Evolutionary conservation across 257 asterid genomes (phyloP), one percentile per base, ranked within the genome.

Genomic region (Misopates orontium): DNA sequence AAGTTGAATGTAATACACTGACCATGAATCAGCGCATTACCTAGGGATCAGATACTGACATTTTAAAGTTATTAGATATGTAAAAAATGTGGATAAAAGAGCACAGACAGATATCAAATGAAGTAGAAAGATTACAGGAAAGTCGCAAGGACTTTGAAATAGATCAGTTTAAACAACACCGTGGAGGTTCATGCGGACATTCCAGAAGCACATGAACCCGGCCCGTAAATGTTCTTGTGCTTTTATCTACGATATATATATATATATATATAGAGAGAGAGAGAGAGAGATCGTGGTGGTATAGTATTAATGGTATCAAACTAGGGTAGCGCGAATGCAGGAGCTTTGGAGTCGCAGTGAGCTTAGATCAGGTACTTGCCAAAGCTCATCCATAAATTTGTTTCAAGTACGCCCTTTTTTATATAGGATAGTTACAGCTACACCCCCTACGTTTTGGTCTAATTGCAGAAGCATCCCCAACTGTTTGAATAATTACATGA

Each of bases 21-120:
- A 4, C 51, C 15, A 16, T 12, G 51, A 45, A 45, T n/a, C 8
- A 5, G 51, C 15, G 42, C 6, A 36, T 36, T 9, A 36, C 42
- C 14, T 21, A 28, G n/a, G 25, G 21, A n/a, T 5, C 64, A 57
- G 10, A 17, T 8, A n/a, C 23, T 32, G 31, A 9, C 3, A 1
- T 17, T n/a, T 56, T 45, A 28, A 45, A 45, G 19, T 45, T 45
- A 7, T 45, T 13, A 45, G 17, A n/a, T 45, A 45, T 10, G 51
- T 31, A 23, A 52, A 52, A 54, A 39, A 17, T n/a, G 31, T 63
- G 57, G 45, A 54, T 23, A 64, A 8, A 51, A 14, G 16, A 50
- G 60, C 15, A 52, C 31, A 36, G 22, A 60, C 8, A 24, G 23
- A 36, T 45, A 39, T 39, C 9, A 60, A 59, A 17, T 12, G 6